phyloP scores from a whole-genome alignment of 2,329 filamentous ascomycete species.

The Pseudofabraea citricarpa region DNA sequence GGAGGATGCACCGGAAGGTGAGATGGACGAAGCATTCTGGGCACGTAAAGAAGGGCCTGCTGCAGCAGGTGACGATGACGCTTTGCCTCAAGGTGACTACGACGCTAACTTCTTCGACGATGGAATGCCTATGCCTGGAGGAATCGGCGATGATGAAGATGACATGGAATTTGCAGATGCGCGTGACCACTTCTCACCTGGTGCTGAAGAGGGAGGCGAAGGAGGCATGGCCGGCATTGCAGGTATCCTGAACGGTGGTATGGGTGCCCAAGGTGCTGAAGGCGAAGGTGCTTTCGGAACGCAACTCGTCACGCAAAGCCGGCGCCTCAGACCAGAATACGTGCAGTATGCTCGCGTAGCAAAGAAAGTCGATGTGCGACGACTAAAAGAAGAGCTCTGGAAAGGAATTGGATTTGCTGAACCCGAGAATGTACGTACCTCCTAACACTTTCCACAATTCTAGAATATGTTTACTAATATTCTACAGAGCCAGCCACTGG shows the following conservation, averaged over 20 bases:
- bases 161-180: constrained; percentile 76
- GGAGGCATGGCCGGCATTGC: constrained; percentile 43
- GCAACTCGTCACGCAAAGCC: constrained; percentile 60
- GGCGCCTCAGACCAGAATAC: constrained; percentile 61
- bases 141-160: constrained; percentile 56
- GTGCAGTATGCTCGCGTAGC: constrained; percentile 66
- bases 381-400: constrained; percentile 68
- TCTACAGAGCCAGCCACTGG: constrained; percentile 11
- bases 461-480: too few relatives aligned
- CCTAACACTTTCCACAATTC: too few relatives aligned
- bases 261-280: constrained; percentile 31
- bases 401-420: constrained; percentile 57
- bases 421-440: constrained; percentile 41
- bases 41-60: constrained; percentile 58
- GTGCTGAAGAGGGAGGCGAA: constrained; percentile 39
- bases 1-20: constrained; percentile 58
- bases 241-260: constrained; percentile 46
- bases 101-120: constrained; percentile 98
- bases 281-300: constrained; percentile 51
- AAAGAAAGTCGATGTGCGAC: constrained; percentile 66
- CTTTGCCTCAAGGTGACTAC: constrained; percentile 69
- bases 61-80: constrained; percentile 48
- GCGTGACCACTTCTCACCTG: constrained; percentile 71
- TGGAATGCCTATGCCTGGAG: constrained; percentile 66
- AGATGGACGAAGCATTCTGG: constrained; percentile 97